Conservation (phyloP, 2,329 filamentous ascomycete species). For the Colletotrichum limetticola region DNA sequence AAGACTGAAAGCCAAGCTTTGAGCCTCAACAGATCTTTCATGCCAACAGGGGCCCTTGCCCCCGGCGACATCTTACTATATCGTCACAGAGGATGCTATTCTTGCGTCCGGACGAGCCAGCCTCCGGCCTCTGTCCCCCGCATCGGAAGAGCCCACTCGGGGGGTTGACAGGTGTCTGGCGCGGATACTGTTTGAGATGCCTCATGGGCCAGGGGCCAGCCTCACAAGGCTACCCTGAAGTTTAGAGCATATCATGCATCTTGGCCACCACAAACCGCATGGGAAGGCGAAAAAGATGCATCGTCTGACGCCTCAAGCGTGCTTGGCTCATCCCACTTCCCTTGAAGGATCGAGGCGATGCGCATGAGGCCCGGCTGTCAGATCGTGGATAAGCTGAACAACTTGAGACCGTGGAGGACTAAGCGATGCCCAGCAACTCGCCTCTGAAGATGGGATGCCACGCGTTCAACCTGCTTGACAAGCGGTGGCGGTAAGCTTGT, state of each 20-base stretch:
- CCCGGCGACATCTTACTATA: slow-evolving; percentile 4
- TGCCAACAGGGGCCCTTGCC: slow-evolving; percentile 1
- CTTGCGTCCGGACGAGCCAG: slow-evolving; percentile 14
- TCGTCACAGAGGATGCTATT: slow-evolving; percentile 10
- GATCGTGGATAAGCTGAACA: slow-evolving; percentile 17
- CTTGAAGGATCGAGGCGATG: slow-evolving; percentile 8
- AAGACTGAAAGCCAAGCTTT: slow-evolving; percentile 26
- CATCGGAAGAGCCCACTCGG: neutral
- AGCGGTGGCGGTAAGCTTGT: slow-evolving; percentile 5
- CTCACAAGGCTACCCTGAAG: neutral
- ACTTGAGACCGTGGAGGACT: slow-evolving; percentile 18
- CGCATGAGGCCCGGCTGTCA: slow-evolving; percentile 28
- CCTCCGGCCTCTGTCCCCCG: slow-evolving; percentile 15
- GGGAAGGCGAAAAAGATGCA: neutral
- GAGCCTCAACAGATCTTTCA: slow-evolving; percentile 28
- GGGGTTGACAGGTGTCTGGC: slow-evolving; percentile 19
- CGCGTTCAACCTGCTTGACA: slow-evolving; percentile 10
- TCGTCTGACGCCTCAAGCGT: neutral
- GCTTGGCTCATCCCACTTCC: slow-evolving; percentile 9
- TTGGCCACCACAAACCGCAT: neutral
- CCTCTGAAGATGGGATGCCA: slow-evolving; percentile 22
- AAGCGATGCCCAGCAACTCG: slow-evolving; percentile 17
- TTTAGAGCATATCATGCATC: neutral
- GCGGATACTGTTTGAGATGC: slow-evolving; percentile 24
- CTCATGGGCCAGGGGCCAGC: slow-evolving; percentile 27